Base-by-base conservation (phyloP, 2,329 filamentous ascomycete genomes). In the Nectriaceae sp. region DNA sequence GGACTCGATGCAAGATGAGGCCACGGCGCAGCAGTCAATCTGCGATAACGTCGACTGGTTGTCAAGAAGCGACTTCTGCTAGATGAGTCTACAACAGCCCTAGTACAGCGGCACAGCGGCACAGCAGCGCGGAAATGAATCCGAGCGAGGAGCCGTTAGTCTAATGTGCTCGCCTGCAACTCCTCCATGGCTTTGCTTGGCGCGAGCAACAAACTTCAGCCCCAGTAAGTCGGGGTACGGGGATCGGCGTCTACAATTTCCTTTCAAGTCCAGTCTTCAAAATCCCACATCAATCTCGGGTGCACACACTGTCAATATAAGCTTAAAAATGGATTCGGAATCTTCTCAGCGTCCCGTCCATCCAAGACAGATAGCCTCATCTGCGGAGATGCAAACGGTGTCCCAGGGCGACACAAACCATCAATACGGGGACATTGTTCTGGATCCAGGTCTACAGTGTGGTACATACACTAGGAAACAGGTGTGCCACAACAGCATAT, bases 281-380 rank as follows among this genome's bases (percentile, higher is more conserved):
- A n/a, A n/a, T n/a, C n/a, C n/a, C n/a, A n/a, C n/a, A n/a, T n/a
- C n/a, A n/a, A 39, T 5, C 36, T 16, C 15, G 36, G n/a, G 44
- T 38, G 46, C 47, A 56, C 49, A 49, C 43, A 44, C 33, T 21
- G 54, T 50, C 52, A 42, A 62, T 56, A 62, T 62, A 62, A 62
- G 59, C 56, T 62, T 62, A 62, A 62, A 57, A 44, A 20, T 41
- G 40, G 33, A 36, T n/a, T 44, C 29, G 35, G 40, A 31, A 29
- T 40, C 39, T 41, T 54, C 38, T 37, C 40, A 35, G 44, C 49
- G 33, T 42, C 37, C 46, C 42, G 43, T 47, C 31, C 46, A 21
- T 38, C 40, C 33, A 49, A 54, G 52, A 50, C 52, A 54, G 46
- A 35, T 39, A 42, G 38, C 21, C 21, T 41, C 16, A 33, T 18